Conservation (phyloP, 1,284 basidiomycete genomes). For the Moesziomyces globuligerus region DNA sequence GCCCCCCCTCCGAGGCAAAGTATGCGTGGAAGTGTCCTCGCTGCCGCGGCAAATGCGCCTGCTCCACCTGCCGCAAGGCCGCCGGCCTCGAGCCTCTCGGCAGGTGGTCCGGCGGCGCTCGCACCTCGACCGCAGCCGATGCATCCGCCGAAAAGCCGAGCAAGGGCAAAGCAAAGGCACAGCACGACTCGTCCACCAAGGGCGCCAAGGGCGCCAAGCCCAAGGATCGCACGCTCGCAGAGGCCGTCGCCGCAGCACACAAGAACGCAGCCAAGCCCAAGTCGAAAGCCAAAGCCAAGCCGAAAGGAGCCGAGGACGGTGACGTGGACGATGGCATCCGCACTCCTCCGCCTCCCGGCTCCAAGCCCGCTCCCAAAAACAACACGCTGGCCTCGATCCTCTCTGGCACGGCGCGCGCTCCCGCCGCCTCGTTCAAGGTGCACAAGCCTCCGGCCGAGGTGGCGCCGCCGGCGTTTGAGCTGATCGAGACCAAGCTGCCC, state of each 20-base stretch:
- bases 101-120: constrained; percentile 9
- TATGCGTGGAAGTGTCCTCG: constrained; percentile 51
- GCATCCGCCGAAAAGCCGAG: neutral
- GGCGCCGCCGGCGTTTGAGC: constrained; percentile 33
- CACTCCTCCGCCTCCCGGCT: constrained; percentile 30
- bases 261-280: constrained; percentile 11
- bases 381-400: constrained; percentile 28
- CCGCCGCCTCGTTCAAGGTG: constrained; percentile 25
- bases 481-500: constrained; percentile 46
- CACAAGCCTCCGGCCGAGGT: constrained; percentile 38
- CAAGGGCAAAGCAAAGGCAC: constrained; percentile 5
- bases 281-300: constrained; percentile 10
- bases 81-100: constrained; percentile 30
- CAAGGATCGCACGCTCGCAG: constrained; percentile 20
- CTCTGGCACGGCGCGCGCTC: constrained; percentile 6
- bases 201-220: constrained; percentile 9
- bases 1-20: constrained; percentile 37
- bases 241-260: constrained; percentile 13
- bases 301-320: constrained; percentile 1
- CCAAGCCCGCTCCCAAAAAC: constrained; percentile 15
- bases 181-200: neutral
- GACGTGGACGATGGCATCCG: constrained; percentile 27
- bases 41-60: constrained; percentile 36
- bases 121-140: neutral
- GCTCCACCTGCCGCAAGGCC: constrained; percentile 36